A percentile compares a stretch with the other conserved stretches of the same genome.
Evolutionary conservation across 805 yeast genomes (phyloP).

Genomic region (Metschnikowia santaceciliae): DNA sequence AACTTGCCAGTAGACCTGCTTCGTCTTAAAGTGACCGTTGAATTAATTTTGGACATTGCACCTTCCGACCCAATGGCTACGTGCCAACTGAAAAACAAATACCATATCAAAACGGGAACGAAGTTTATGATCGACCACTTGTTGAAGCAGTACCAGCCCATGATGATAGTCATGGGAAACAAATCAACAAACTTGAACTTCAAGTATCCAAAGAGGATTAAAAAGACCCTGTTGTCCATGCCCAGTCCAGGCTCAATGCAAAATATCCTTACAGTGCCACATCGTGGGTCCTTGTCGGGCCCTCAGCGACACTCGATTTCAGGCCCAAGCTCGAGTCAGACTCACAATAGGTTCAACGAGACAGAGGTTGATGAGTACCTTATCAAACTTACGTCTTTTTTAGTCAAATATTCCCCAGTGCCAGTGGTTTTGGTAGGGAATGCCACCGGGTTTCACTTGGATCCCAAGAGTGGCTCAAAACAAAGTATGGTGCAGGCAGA

Average conservation of each 20-base stretch:
- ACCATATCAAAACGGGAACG: conserved; percentile 19
- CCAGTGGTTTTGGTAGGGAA: conserved; percentile 39
- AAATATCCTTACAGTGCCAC: conserved; percentile 1
- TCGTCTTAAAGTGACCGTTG: conserved; percentile 37
- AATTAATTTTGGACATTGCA: conserved; percentile 28
- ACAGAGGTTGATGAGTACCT: conserved; percentile 24
- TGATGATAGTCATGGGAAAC: conserved; percentile 35
- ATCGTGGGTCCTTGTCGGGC: conserved; percentile 4
- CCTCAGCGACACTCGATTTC: conserved; percentile 8
- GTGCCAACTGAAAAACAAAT: conserved; percentile 4
- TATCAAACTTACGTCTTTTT: conserved; percentile 35
- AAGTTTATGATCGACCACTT: conserved; percentile 36
- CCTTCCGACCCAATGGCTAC: conserved; percentile 9
- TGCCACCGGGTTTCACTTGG: conserved; percentile 17
- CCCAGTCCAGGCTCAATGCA: background rate
- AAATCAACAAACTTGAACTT: conserved; percentile 39
- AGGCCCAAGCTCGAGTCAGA: background rate
- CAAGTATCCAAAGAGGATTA: conserved; percentile 35
- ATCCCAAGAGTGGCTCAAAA: background rate
- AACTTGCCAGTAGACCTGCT: conserved; percentile 17
- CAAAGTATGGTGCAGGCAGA: background rate
- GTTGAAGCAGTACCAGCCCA: conserved; percentile 40
- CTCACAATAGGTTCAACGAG: conserved; percentile 3
- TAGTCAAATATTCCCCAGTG: conserved; percentile 35
- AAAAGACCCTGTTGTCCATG: conserved; percentile 7